Base-by-base conservation (phyloP, 805 yeast genomes). In the Kodamaea fukazawae region DNA sequence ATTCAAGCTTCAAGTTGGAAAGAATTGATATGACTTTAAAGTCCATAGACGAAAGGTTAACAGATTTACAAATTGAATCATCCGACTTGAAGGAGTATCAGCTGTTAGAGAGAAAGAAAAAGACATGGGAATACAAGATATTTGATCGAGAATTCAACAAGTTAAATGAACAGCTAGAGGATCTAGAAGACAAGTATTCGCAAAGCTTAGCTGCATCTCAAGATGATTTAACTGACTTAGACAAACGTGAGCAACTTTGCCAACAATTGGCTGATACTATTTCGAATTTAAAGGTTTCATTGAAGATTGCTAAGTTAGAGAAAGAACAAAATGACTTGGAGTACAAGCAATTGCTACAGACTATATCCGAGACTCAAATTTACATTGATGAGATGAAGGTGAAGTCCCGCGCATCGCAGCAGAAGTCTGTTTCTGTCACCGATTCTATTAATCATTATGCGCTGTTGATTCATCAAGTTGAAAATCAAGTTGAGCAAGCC, bases 21-120 rank as follows among this genome's bases (percentile, higher is more conserved):
- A 79, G 86, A 53, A 86, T 87, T 36, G 85, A 78, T 45, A 88
- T 83, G 49, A 81, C 87, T 59, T 67, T 91, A 51, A 61, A 62
- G 13, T 83, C 83, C 44, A 79, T 89, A 33, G 81, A 82, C 43
- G 81, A 76, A 33, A 72, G 96, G 52, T 68, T 91, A 35, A 65
- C 76, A 3, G 96, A 89, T 60, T 75, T 93, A 50, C 87, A 84
- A 54, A 71, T 81, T 36, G 98, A 93, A 57, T 83, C 83, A 42
- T 75, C 76, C 40, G 95, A 87, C 53, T 68, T 89, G 47, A 80
- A 78, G 48, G 73, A 76, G 38, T 88, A 71, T 56, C 95, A 86
- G 52, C 68, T 66, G 14, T 65, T 81, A 18, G 93, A 85, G 49
- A 78, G 76, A 42, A 72, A 75, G 41, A 78, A 84, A 47, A 84